Base-by-base conservation (phyloP, 2,329 filamentous ascomycete species). In the Whalleya microplaca region DNA sequence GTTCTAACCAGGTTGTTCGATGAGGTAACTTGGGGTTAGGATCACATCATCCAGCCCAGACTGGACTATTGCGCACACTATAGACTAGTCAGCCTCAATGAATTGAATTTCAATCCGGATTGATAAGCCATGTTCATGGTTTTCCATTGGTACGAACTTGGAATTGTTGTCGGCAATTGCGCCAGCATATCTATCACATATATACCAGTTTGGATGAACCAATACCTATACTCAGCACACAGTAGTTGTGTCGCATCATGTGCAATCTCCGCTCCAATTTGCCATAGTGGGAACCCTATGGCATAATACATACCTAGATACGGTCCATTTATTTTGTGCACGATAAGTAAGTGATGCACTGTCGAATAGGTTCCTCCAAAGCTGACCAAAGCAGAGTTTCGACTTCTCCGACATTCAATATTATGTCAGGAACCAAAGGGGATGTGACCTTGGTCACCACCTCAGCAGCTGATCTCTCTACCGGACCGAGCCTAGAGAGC, bases 21-120 rank as follows among this genome's bases (percentile, higher is more conserved):
- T 52, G 49, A 52, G 49, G 20, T 41, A 37, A 52, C 45, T 42
- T 21, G 49, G 49, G 43, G 49, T 52, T 46, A 41, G 41, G 37
- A 52, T 52, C 21, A 45, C 49, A 46, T 29, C 49, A 52, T 46
- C 18, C 21, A 49, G 8, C 21, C 14, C 32, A 29, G n/a, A 19
- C 10, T 10, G 4, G 29, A 16, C 1, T n/a, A 29, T 19, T 18
- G 29, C 21, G 9, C 44, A 29, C n/a, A 32, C 23, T 29, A 46
- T 2, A 14, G 16, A 32, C 3, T 2, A 8, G 18, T 23, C 23
- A 10, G 44, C 21, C 44, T 29, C 44, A 27, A 12, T 12, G 18
- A 14, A n/a, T 19, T 5, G 21, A 46, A 29, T 18, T n/a, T 5
- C 10, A 14, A 21, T 46, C 23, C 23, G 9, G 23, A 27, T 27